Evolutionary conservation across 2,329 filamentous ascomycete genomes (phyloP), one percentile per base, ranked within the genome.

Genomic region (Nigrospora oryzae): DNA sequence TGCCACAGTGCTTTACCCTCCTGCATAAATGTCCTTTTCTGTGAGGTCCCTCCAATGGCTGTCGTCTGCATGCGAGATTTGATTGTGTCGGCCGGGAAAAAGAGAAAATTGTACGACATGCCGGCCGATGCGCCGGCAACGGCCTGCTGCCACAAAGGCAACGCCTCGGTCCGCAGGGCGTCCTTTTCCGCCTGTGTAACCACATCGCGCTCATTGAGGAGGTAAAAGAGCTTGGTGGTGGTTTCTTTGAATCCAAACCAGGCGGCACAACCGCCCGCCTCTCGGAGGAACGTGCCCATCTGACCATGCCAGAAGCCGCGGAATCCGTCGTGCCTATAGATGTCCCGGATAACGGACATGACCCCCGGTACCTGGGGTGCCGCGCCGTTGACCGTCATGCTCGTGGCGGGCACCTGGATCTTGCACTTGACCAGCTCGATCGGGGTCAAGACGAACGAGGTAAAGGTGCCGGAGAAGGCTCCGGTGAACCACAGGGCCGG

Each of bases 361-460:
- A 89, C 84, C 1, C 78, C 77, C 5, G 86, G 74, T 3, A 75
- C 66, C 12, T 68, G 70, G 19, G 12, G 17, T 3, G 63, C 63
- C 3, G 57, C 58, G 19, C 60, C 62, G 17, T 70, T 71, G 19
- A 68, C 66, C 3, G 63, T 60, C 1, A 32, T 46, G 31, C 68
- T 61, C 11, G 51, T 44, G 14, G 56, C 59, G 11, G 76, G 88
- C 1, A 91, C 90, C 64, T 98, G 93, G 69, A 98, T 95, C 67
- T 93, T 94, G 77, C 93, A 98, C 68, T 98, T 98, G 61, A 98
- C 86, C 43, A 98, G 79, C 68, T 98, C 93, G 53, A 98, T 89
- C 0, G 93, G 93, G 0, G 93, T 98, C 49, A 98, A 79, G 31
- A 95, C 81, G 40, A 96, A 75, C 0, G 89, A 95, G 0, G 93